Percentiles rank a stretch among this genome's conserved stretches.
These are phyloP conservation scores for Globisporangium takayamanum DNA, from an alignment of 352 stramenopile genomes.

Conservation along the genomic window DNA sequence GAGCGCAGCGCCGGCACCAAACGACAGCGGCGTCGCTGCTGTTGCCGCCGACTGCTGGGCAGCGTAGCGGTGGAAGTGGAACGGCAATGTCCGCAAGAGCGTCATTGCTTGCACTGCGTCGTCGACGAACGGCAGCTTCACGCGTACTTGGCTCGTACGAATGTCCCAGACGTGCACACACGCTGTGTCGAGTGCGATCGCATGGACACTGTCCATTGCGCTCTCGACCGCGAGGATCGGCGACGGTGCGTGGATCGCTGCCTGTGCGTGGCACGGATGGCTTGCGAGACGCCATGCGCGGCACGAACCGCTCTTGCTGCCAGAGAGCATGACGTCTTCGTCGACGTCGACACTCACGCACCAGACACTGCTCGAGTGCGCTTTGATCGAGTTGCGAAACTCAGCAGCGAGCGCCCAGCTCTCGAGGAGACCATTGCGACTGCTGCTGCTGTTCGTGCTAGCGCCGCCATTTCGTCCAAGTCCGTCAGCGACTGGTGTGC, in stretches of 20 bases:
- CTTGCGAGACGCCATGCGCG: conserved; percentile 56
- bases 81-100: conserved; percentile 16
- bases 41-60: no score
- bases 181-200: conserved; percentile 32
- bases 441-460: not conserved
- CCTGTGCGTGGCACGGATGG: conserved; percentile 27
- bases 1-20: conserved; percentile 2
- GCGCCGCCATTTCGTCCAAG: not conserved
- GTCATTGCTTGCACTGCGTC: conserved; percentile 43
- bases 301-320: conserved; percentile 70
- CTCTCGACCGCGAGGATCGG: conserved; percentile 20
- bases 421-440: conserved; percentile 8
- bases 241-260: conserved; percentile 21
- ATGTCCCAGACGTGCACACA: conserved; percentile 67
- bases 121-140: conserved; percentile 45
- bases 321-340: conserved; percentile 59
- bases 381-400: conserved; percentile 49
- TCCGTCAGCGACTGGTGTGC: not conserved
- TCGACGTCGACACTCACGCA: conserved; percentile 45
- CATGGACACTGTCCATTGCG: conserved; percentile 23
- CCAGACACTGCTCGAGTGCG: conserved; percentile 55
- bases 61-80: conserved; percentile 2
- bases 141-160: conserved; percentile 46
- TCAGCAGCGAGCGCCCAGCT: conserved; percentile 32
- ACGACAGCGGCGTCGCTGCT: not conserved